Evolutionary conservation across 371 early-diverging fungal species (phyloP).

Genomic region (Mucor indicus): DNA sequence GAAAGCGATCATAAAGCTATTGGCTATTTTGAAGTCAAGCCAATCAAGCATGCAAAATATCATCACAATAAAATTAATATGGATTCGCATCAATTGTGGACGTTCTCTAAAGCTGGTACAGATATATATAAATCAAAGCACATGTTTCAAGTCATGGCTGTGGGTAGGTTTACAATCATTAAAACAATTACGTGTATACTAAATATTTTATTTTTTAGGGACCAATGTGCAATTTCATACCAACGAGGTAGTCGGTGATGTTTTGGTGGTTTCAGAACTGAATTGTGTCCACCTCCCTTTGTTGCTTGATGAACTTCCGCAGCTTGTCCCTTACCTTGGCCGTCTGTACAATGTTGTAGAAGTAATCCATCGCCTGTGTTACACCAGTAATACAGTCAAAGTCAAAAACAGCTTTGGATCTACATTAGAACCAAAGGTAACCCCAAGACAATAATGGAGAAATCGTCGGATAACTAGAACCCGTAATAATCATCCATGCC

Average conservation of each 20-base stretch:
- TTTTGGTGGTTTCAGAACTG: conserved; percentile 9
- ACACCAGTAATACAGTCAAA: conserved; percentile 6
- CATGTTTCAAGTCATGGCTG: conserved; percentile 12
- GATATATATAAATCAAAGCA: conserved; percentile 5
- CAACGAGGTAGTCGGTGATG: conserved; percentile 8
- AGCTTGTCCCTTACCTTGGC: conserved; percentile 11
- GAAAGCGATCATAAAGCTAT: conserved; percentile 8
- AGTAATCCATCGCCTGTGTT: conserved; percentile 4
- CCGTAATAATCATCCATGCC: conserved; percentile 4
- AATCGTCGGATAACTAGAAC: conserved; percentile 6
- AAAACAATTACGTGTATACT: conserved; percentile 12
- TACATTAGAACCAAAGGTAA: conserved; percentile 4
- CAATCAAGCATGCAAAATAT: conserved; percentile 8
- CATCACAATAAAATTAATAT: conserved; percentile 12
- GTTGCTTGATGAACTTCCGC: conserved; percentile 12
- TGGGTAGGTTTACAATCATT: conserved; percentile 6
- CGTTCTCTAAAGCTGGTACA: conserved; percentile 9
- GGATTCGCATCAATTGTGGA: conserved; percentile 7
- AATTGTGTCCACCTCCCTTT: conserved; percentile 9
- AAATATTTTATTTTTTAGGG: conserved; percentile 9
- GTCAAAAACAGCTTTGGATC: conserved; percentile 4
- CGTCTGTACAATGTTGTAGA: conserved; percentile 9
- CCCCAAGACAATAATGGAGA: conserved; percentile 11
- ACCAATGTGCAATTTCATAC: conserved; percentile 10
- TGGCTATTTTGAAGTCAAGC: conserved; percentile 12